These are phyloP conservation scores for Cryomyces minteri DNA, from an alignment of 495 filamentous ascomycete species.

Conservation along the genomic window DNA sequence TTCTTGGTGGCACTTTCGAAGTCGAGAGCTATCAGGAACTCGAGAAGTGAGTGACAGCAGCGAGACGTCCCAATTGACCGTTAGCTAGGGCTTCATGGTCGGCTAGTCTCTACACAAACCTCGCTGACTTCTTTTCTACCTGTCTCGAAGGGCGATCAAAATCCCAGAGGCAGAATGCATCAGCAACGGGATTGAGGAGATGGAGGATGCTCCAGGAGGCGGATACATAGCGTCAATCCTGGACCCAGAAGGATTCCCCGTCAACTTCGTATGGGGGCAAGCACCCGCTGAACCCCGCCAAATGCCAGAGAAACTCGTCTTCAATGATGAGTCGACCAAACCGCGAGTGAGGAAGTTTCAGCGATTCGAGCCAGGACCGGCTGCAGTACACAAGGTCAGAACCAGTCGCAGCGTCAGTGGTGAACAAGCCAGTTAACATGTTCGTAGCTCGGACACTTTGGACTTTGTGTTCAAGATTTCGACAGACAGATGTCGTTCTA, in stretches of 20 bases:
- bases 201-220: slow-evolving; percentile 34
- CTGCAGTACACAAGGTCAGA: slow-evolving; percentile 41
- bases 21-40: slow-evolving; percentile 17
- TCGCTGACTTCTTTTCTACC: background rate
- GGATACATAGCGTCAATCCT: slow-evolving; percentile 36
- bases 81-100: no score
- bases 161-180: no score
- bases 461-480: slow-evolving; percentile 42
- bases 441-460: slow-evolving; percentile 45
- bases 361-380: slow-evolving; percentile 35
- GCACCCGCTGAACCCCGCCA: slow-evolving; percentile 15
- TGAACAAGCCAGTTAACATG: no score
- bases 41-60: slow-evolving; percentile 12
- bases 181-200: slow-evolving; percentile 25
- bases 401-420: background rate
- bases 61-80: background rate
- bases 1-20: slow-evolving; percentile 20
- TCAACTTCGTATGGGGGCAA: slow-evolving; percentile 41
- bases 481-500: slow-evolving; percentile 41
- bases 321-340: slow-evolving; percentile 26
- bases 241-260: slow-evolving; percentile 39
- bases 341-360: slow-evolving; percentile 16
- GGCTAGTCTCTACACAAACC: no score
- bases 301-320: slow-evolving; percentile 29
- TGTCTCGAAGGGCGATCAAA: background rate